phyloP scores from a whole-genome alignment of 345 rosid genomes.

The Geranium rotundifolium region DNA sequence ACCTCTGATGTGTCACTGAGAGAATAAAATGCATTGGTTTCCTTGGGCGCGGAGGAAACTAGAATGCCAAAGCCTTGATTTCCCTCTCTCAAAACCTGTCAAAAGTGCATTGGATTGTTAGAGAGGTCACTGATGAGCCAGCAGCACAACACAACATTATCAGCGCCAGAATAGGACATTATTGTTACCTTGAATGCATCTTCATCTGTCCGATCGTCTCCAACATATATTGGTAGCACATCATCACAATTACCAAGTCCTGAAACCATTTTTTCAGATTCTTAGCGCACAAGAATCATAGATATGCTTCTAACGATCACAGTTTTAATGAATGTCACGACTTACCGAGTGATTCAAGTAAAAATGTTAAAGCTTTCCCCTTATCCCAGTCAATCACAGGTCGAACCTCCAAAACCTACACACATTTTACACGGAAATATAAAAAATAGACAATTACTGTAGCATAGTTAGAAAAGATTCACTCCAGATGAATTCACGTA shows the following conservation, averaged over 20 bases:
- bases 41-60: conserved; percentile 32
- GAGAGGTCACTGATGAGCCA: background rate
- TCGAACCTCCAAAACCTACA: conserved; percentile 42
- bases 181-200: conserved; percentile 38
- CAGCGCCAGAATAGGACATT: background rate
- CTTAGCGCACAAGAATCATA: background rate
- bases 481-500: too few species aligned
- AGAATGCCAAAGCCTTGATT: conserved; percentile 29
- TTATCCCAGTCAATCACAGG: conserved; percentile 40
- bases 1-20: conserved; percentile 31
- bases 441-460: background rate
- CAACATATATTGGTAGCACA: conserved; percentile 35
- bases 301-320: background rate
- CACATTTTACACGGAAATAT: background rate
- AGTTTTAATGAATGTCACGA: too few species aligned
- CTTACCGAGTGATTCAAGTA: conserved; percentile 30
- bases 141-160: background rate
- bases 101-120: background rate
- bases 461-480: background rate
- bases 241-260: conserved; percentile 18
- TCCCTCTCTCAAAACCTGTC: conserved; percentile 22
- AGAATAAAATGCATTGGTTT: conserved; percentile 28
- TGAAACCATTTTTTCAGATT: background rate
- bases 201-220: conserved; percentile 36
- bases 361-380: conserved; percentile 35